Evolutionary conservation across 208 protist genomes (phyloP).

Genomic region (Tritrichomonas foetus): DNA sequence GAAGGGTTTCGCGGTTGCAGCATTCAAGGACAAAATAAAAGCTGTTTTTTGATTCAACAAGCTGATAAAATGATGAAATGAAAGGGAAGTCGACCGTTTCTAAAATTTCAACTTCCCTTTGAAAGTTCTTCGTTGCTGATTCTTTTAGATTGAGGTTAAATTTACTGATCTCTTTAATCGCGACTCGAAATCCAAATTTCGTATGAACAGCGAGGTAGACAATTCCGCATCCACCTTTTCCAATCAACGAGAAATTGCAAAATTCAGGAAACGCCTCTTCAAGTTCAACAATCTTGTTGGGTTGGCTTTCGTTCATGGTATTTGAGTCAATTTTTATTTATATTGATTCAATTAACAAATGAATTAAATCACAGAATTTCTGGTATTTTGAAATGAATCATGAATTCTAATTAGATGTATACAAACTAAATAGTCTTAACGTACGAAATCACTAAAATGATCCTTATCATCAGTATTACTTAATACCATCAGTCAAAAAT

Average conservation of each 20-base stretch:
- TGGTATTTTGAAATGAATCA: too few species aligned
- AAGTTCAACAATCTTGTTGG: too few species aligned
- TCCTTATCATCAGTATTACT: too few species aligned
- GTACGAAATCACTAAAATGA: too few species aligned
- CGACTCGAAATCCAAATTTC: neutral
- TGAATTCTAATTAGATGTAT: too few species aligned
- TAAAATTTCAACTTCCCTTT: neutral
- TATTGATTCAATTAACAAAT: too few species aligned
- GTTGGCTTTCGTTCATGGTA: too few species aligned
- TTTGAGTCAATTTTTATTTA: too few species aligned
- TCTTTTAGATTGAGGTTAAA: too few species aligned
- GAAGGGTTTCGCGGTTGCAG: neutral
- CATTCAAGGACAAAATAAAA: neutral
- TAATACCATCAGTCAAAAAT: too few species aligned
- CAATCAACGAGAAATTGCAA: neutral
- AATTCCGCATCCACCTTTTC: neutral
- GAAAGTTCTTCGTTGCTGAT: neutral
- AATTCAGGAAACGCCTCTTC: conserved; percentile 26
- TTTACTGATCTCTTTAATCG: neutral
- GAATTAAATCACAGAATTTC: too few species aligned
- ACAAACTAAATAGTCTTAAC: too few species aligned
- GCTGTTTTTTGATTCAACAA: neutral
- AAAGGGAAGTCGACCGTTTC: neutral
- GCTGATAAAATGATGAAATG: neutral
- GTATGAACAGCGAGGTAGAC: neutral